These are phyloP conservation scores for Sordariomycetes sp. DNA, from an alignment of 2,329 filamentous ascomycete species.

Conservation along the genomic window DNA sequence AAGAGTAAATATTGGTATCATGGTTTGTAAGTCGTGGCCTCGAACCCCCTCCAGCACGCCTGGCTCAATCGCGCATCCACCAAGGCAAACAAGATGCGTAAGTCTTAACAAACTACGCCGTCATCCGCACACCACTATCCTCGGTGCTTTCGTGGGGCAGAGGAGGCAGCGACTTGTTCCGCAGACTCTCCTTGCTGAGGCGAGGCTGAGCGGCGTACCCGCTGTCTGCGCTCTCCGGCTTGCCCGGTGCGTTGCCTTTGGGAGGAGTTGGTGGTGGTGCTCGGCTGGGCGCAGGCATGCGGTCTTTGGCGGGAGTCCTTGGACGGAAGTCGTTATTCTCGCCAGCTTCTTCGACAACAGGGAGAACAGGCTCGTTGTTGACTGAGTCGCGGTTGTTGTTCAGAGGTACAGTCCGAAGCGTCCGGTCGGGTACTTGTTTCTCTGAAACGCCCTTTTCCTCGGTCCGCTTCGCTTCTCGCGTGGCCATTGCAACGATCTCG, in stretches of 20 bases:
- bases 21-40: too few species aligned
- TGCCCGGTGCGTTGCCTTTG: slow-evolving; percentile 16
- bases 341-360: slow-evolving; percentile 83
- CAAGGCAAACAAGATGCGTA: slow-evolving; percentile 2
- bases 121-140: slow-evolving; percentile 18
- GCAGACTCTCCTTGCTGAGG: slow-evolving; percentile 44
- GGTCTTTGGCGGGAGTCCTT: slow-evolving; percentile 30
- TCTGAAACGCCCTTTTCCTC: slow-evolving; percentile 23
- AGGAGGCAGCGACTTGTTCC: slow-evolving; percentile 49
- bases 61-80: not conserved
- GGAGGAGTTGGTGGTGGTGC: slow-evolving; percentile 25
- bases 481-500: slow-evolving; percentile 30
- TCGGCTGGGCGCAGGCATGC: slow-evolving; percentile 32
- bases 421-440: slow-evolving; percentile 52
- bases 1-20: not conserved
- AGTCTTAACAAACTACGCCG: slow-evolving; percentile 15
- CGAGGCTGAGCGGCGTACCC: slow-evolving; percentile 30
- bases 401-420: slow-evolving; percentile 30
- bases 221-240: slow-evolving; percentile 38
- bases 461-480: slow-evolving; percentile 24
- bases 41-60: too few species aligned
- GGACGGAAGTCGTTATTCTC: slow-evolving; percentile 47
- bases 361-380: slow-evolving; percentile 51
- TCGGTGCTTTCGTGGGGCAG: slow-evolving; percentile 31
- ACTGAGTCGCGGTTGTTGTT: slow-evolving; percentile 44